Evolutionary conservation across 768 basidiomycete species (phyloP), one percentile per base, ranked within the genome.

Genomic region (Lactarius evosmus): DNA sequence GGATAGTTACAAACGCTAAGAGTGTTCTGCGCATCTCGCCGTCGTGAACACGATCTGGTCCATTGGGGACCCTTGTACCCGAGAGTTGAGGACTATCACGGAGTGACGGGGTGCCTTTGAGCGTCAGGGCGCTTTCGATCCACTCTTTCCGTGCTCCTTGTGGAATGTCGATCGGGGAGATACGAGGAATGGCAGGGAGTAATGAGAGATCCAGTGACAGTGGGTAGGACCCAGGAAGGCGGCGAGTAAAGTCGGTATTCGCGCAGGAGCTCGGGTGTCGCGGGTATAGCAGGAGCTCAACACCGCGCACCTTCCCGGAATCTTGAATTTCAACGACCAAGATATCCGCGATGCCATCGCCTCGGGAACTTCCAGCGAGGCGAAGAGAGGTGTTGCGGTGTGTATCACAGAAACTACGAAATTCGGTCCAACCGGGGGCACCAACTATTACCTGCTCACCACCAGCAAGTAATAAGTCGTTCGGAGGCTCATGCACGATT

Each of bases 161-260:
- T 1, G 58, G 27, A 27, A 57, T 19, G 16, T 56, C 54, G 14
- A 56, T 53, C 8, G 58, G 38, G 3, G 54, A 36, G 53, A 52
- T 36, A 17, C n/a, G 8, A 12, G 58, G 16, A 33, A 60, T 30
- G 22, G 29, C 22, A 7, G 58, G 44, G 27, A 41, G 46, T 3
- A 19, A 22, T 50, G 52, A 44, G 16, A 29, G 27, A 17, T 50
- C 62, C 29, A 56, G 56, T 4, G 57, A 56, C 25, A 22, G 22
- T 55, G 62, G 63, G 63, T 65, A 65, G 46, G 62, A 60, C 9
- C 62, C 66, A 55, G 66, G 66, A 11, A 66, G 64, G 49, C 53
- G 56, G 19, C 55, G 49, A 22, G 19, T 55, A 25, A 56, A 27
- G 32, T 56, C 64, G 11, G 33, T 27, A 36, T 40, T 58, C 32